Percentiles rank a stretch among this genome's conserved stretches.
Conservation (phyloP, 1,284 basidiomycete species). For the Salmacisia buchloeana region DNA sequence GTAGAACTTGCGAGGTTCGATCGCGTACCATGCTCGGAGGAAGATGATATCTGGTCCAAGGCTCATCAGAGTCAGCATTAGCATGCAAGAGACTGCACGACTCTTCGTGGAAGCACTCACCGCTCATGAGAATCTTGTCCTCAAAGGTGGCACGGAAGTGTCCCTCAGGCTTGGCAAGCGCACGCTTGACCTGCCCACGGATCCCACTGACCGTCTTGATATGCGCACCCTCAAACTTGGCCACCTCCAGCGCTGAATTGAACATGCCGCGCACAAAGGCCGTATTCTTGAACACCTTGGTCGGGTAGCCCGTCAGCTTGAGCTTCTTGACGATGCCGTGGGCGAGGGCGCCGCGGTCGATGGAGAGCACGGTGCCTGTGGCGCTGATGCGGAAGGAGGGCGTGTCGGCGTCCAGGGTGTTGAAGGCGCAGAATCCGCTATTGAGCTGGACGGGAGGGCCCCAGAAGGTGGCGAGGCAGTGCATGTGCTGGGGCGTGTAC, state of each 20-base stretch:
- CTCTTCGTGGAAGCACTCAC: conserved; percentile 55
- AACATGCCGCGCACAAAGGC: conserved; percentile 99
- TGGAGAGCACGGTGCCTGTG: conserved; percentile 88
- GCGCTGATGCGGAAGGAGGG: conserved; percentile 83
- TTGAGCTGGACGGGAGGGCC: conserved; percentile 56
- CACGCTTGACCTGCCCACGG: conserved; percentile 93
- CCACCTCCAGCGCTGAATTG: conserved; percentile 80
- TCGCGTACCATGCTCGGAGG: conserved; percentile 91
- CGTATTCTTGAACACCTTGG: conserved; percentile 98
- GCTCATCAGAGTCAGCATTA: not conserved
- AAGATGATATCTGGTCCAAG: conserved; percentile 75
- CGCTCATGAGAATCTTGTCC: conserved; percentile 93
- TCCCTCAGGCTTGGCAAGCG: conserved; percentile 85
- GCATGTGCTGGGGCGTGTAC: conserved; percentile 99
- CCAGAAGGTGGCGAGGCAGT: conserved; percentile 87
- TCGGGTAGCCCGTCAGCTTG: conserved; percentile 88
- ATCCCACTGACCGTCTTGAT: conserved; percentile 93
- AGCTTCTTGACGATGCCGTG: conserved; percentile 97
- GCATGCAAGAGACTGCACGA: not conserved
- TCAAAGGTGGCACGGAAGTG: conserved; percentile 94
- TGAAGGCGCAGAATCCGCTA: conserved; percentile 93
- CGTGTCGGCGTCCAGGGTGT: conserved; percentile 65
- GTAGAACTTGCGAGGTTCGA: conserved; percentile 91
- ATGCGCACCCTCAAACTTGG: conserved; percentile 96
- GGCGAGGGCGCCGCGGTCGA: conserved; percentile 60